These are phyloP conservation scores for Podila clonocystis DNA, from an alignment of 192 early-diverging fungal species.

Conservation along the genomic window DNA sequence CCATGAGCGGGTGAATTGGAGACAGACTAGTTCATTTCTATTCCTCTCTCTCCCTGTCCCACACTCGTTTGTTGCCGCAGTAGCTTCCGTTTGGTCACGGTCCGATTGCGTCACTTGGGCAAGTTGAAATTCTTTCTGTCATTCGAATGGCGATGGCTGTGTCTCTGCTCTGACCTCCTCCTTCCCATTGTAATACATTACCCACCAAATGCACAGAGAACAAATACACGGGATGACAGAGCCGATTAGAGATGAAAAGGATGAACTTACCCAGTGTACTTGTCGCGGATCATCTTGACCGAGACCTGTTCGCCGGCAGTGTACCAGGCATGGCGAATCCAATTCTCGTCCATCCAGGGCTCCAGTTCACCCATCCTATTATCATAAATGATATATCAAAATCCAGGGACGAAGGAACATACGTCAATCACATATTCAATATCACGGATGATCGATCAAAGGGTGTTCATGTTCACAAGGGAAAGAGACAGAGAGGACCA, in stretches of 20 bases:
- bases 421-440: background rate
- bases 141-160: too few relatives aligned
- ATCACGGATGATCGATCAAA: conserved; percentile 5
- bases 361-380: conserved; percentile 97
- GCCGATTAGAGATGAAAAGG: background rate
- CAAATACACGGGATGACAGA: background rate
- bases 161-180: too few relatives aligned
- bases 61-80: too few relatives aligned
- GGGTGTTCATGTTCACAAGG: background rate
- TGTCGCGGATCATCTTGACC: conserved; percentile 96
- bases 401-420: too few relatives aligned
- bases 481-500: background rate
- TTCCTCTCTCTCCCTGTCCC: too few relatives aligned
- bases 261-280: conserved; percentile 76
- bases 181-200: too few relatives aligned
- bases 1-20: too few relatives aligned
- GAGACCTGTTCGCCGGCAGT: conserved; percentile 84
- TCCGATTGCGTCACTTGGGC: too few relatives aligned
- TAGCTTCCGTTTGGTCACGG: too few relatives aligned
- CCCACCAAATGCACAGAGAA: conserved; percentile 2
- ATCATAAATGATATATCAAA: background rate
- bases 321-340: conserved; percentile 88
- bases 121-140: too few relatives aligned
- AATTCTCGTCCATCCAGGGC: conserved; percentile 98
- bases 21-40: too few relatives aligned